Base-by-base conservation (phyloP, 2,329 filamentous ascomycete genomes). In the Colletotrichum costaricense region DNA sequence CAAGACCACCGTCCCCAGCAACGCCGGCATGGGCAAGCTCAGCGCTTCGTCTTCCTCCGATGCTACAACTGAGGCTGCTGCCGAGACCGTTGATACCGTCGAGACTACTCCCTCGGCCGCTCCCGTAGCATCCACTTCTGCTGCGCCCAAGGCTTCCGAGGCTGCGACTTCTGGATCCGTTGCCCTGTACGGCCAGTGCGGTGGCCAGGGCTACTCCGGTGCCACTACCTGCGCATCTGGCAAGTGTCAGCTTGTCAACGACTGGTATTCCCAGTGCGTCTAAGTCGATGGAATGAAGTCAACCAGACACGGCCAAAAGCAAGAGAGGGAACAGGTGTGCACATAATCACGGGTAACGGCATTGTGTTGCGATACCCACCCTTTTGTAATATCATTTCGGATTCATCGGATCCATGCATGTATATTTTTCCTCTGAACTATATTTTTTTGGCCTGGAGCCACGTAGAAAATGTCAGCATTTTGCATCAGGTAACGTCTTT, bases 171-270 rank as follows among this genome's bases (percentile, higher is more conserved):
- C 69, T 35, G 76, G 76, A 62, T 74, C 69, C 26, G 76, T 80
- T 26, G 76, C 77, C 11, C 78, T 77, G 56, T 85, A 78, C 73
- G 82, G 78, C n/a, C 83, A 84, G 75, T 85, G 83, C 64, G 77
- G 77, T 67, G 77, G 77, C 22, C 28, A 73, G 52, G 73, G 73
- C 24, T 76, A 72, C 67, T 71, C 68, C 35, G 77, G 77, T 19
- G 65, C 73, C 28, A 77, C 74, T 16, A 68, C 73, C 63, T 77
- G 76, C 58, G 58, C 74, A 38, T 68, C 74, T 9, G 75, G 76
- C 54, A 77, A 58, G 33, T 77, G 76, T 64, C 66, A 68, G 67
- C 52, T 68, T 4, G 55, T 57, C 52, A 72, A 74, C 69, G 68
- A 76, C 49, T 77, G 75, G 75, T 77, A 77, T 69, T 75, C 72